These are phyloP conservation scores for Adansonia gregorii DNA, from an alignment of 441 rosid species.

Conservation along the genomic window DNA sequence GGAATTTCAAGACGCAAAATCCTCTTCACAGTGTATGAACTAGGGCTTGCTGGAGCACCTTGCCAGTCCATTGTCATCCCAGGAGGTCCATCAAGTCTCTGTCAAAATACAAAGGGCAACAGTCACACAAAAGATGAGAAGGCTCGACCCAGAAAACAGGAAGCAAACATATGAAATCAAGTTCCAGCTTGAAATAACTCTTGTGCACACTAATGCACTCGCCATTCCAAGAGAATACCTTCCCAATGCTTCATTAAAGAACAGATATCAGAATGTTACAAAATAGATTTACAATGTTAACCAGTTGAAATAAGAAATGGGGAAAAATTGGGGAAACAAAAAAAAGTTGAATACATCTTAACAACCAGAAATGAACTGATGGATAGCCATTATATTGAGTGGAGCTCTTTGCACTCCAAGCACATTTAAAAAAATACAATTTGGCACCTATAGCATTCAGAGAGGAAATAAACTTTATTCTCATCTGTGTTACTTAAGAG, in stretches of 20 bases:
- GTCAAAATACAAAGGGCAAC: constrained; percentile 30
- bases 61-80: constrained; percentile 99
- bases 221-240: constrained; percentile 7
- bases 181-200: not conserved
- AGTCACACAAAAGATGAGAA: constrained; percentile 1
- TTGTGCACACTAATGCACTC: not conserved
- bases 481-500: constrained; percentile 4
- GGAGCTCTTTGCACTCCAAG: constrained; percentile 13
- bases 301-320: not conserved
- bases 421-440: not conserved
- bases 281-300: not conserved
- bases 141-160: not conserved
- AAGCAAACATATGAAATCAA: not conserved
- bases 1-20: constrained; percentile 98
- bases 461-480: constrained; percentile 12
- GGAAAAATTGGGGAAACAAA: not conserved
- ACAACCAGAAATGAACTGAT: not conserved
- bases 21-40: constrained; percentile 87
- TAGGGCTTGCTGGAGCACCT: constrained; percentile 93
- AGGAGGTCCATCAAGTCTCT: constrained; percentile 80
- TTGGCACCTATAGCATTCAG: not conserved
- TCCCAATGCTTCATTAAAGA: not conserved
- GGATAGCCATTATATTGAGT: not conserved
- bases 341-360: constrained; percentile 9
- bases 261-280: constrained; percentile 2